Percentiles rank a stretch among this genome's conserved stretches.
Evolutionary conservation across 2,329 filamentous ascomycete genomes (phyloP).

Genomic region (Colletotrichum zoysiae): DNA sequence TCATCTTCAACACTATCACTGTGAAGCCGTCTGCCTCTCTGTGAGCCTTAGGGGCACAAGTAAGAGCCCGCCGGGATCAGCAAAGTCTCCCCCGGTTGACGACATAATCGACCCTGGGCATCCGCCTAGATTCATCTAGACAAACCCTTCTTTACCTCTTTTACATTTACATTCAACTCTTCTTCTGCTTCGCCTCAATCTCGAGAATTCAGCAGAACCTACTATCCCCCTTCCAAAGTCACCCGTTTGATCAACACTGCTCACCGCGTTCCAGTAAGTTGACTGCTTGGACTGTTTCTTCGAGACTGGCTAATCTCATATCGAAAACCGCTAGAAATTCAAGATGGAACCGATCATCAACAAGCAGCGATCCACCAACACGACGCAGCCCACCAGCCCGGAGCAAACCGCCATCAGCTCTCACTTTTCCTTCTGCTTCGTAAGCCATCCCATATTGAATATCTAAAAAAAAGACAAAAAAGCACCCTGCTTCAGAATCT

Average conservation of each 20-base stretch:
- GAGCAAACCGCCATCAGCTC: background rate
- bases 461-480: background rate
- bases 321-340: background rate
- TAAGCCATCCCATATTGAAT: background rate
- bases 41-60: background rate
- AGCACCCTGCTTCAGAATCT: too few species aligned
- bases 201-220: background rate
- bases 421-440: background rate
- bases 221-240: background rate
- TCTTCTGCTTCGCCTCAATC: background rate
- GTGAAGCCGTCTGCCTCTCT: background rate
- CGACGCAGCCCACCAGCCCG: background rate
- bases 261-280: background rate
- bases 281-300: fast-evolving
- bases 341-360: background rate
- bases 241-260: background rate
- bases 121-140: background rate
- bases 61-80: background rate
- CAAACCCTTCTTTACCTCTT: background rate
- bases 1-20: background rate
- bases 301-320: background rate
- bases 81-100: background rate
- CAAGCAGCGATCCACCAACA: background rate
- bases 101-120: background rate
- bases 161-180: background rate